phyloP scores from a whole-genome alignment of 768 basidiomycete species.

The Nidularia pulvinata region DNA sequence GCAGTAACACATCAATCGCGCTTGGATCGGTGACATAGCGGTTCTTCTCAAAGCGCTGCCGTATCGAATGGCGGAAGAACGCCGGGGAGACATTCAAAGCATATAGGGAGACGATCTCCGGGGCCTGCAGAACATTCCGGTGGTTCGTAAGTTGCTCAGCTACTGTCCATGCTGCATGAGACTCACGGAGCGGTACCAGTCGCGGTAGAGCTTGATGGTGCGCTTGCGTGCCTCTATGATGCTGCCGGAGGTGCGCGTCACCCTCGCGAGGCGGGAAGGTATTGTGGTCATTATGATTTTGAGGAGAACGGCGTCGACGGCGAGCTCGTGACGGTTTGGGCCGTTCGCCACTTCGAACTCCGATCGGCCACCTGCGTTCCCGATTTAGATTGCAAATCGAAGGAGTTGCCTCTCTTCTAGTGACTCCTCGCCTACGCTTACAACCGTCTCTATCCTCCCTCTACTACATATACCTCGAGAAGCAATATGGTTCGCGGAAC shows the following conservation, averaged over 20 bases:
- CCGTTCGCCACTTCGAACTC: background rate
- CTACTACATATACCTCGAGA: constrained; percentile 3
- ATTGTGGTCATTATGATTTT: constrained; percentile 61
- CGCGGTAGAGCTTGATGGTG: constrained; percentile 80
- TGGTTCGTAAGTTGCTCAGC: constrained; percentile 1
- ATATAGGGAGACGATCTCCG: constrained; percentile 84
- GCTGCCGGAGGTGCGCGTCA: constrained; percentile 56
- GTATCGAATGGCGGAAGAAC: constrained; percentile 77
- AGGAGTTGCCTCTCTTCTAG: constrained; percentile 4
- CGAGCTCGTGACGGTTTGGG: constrained; percentile 8
- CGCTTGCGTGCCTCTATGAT: constrained; percentile 64
- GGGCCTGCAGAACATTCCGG: constrained; percentile 57
- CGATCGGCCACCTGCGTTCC: constrained; percentile 8
- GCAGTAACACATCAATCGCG: constrained; percentile 82
- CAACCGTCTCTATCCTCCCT: constrained; percentile 3
- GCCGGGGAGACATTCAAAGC: constrained; percentile 79
- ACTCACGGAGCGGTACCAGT: constrained; percentile 92
- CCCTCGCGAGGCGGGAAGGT: constrained; percentile 82
- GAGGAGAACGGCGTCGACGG: background rate
- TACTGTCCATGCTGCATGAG: background rate
- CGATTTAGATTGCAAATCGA: constrained; percentile 8
- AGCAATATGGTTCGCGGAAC: constrained; percentile 48
- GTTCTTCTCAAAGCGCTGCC: constrained; percentile 87
- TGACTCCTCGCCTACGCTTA: constrained; percentile 2
- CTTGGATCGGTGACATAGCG: constrained; percentile 78